Percentiles rank a stretch among this genome's conserved stretches.
Conservation (phyloP, 805 yeast genomes). For the Hanseniaspora guilliermondii region DNA sequence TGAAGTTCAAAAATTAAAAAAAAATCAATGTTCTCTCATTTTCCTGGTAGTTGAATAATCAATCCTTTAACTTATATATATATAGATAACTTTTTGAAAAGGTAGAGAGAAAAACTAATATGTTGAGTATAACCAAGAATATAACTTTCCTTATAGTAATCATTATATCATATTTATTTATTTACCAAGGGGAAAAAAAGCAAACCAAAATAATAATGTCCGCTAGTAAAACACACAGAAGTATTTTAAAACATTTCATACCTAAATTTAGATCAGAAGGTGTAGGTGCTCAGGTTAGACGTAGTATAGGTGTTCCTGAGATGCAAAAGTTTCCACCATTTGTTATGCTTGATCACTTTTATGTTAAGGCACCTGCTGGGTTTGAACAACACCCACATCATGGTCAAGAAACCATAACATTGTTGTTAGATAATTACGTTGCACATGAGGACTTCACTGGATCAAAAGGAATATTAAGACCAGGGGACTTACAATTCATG, state of each 20-base stretch:
- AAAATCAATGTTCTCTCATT: no score
- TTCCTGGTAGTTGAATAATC: no score
- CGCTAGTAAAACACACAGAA: conserved; percentile 25
- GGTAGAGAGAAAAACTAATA: no score
- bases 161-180: background rate
- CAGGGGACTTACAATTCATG: conserved; percentile 88
- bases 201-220: background rate
- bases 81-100: no score
- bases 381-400: conserved; percentile 78
- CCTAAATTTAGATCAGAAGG: conserved; percentile 74
- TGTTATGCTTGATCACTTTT: conserved; percentile 69
- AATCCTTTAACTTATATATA: no score
- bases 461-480: conserved; percentile 55
- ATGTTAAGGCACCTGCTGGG: conserved; percentile 50
- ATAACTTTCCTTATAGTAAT: background rate
- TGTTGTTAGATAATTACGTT: conserved; percentile 50
- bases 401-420: conserved; percentile 72
- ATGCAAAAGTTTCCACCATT: conserved; percentile 73
- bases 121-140: background rate
- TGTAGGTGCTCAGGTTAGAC: conserved; percentile 73
- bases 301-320: conserved; percentile 60
- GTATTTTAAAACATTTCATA: conserved; percentile 37
- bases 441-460: conserved; percentile 86
- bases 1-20: no score
- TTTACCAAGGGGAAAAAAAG: background rate